Evolutionary conservation across 164 flowering plant species (phyloP).

Genomic region (Malania oleifera): DNA sequence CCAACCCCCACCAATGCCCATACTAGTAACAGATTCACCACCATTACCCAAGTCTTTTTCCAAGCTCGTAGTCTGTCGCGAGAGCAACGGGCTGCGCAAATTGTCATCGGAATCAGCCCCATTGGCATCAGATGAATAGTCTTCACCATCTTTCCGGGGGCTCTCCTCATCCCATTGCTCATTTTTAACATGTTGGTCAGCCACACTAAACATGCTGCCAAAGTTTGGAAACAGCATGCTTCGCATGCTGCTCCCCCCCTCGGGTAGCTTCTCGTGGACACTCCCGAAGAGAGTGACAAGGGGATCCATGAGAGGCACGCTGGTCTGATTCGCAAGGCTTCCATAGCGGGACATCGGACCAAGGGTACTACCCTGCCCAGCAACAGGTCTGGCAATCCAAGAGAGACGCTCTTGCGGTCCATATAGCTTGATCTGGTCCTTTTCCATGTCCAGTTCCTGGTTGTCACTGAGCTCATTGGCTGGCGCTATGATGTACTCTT

Average conservation of each 20-base stretch:
- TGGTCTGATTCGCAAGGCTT: constrained; percentile 19
- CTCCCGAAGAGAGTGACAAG: constrained; percentile 33
- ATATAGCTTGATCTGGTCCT: constrained; percentile 19
- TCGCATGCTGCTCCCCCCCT: constrained; percentile 20
- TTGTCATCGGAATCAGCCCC: constrained; percentile 16
- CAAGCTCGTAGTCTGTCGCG: constrained; percentile 1
- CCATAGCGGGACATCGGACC: constrained; percentile 23
- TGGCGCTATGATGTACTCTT: constrained; percentile 29
- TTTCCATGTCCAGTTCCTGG: constrained; percentile 6
- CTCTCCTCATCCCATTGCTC: constrained; percentile 16
- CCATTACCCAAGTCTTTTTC: background rate
- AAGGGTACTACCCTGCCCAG: constrained; percentile 21
- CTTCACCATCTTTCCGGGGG: background rate
- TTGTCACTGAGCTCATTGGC: constrained; percentile 10
- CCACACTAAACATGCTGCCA: constrained; percentile 27
- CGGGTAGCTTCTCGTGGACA: constrained; percentile 27
- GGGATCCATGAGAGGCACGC: constrained; percentile 24
- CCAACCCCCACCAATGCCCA: constrained; percentile 27
- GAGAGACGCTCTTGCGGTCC: constrained; percentile 26
- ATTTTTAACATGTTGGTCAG: background rate
- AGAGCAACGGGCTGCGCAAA: constrained; percentile 13
- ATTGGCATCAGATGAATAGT: constrained; percentile 11
- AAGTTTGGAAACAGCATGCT: constrained; percentile 20
- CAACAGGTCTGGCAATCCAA: constrained; percentile 27
- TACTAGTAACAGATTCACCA: constrained; percentile 10